Evolutionary conservation across 306 rosid genomes (phyloP).

Genomic region (Pterocarpus santalinus): DNA sequence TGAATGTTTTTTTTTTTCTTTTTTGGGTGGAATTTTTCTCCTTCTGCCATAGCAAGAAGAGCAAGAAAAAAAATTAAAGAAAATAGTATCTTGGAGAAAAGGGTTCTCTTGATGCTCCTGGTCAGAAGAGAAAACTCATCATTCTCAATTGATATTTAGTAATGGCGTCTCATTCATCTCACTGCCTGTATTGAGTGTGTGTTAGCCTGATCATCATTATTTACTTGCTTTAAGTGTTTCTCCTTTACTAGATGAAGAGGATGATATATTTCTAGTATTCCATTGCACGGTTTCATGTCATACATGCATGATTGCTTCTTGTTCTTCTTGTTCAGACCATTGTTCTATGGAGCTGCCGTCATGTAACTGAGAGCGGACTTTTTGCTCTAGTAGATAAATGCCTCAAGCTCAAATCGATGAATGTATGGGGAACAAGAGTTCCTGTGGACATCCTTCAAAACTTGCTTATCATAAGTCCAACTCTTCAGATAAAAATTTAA

Average conservation of each 20-base stretch:
- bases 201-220: background rate
- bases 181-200: background rate
- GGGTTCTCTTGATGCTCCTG: background rate
- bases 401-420: constrained; percentile 75
- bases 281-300: constrained; percentile 17
- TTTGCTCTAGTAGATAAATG: constrained; percentile 73
- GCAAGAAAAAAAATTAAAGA: background rate
- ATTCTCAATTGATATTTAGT: background rate
- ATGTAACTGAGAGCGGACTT: constrained; percentile 83
- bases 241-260: background rate
- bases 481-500: constrained; percentile 71
- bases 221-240: constrained; percentile 21
- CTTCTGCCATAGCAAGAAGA: background rate
- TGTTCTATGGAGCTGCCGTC: constrained; percentile 94
- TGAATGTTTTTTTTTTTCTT: no score
- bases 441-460: constrained; percentile 70
- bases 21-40: constrained; percentile 2
- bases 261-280: constrained; percentile 5
- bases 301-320: constrained; percentile 17
- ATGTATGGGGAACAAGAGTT: constrained; percentile 91
- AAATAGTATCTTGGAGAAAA: background rate
- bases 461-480: constrained; percentile 65
- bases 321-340: constrained; percentile 62
- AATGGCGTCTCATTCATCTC: background rate
- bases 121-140: background rate